phyloP scores from a whole-genome alignment of 1,284 basidiomycete genomes.

The Apiotrichum gracile region DNA sequence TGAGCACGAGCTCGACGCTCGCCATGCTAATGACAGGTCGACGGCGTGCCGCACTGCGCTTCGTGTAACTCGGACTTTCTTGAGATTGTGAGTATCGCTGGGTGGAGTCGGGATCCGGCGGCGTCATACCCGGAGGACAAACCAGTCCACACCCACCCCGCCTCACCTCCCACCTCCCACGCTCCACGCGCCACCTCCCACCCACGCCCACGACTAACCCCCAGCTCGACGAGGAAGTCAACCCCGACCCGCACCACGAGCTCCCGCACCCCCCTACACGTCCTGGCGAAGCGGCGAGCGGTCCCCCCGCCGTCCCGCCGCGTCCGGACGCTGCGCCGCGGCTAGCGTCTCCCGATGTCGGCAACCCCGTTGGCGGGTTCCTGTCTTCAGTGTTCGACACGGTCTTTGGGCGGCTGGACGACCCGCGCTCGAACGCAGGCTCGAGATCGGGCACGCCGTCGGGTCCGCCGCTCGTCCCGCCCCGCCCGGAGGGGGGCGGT shows the following conservation, averaged over 20 bases:
- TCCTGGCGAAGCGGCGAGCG: slow-evolving; percentile 6
- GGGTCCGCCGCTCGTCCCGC: too few relatives aligned
- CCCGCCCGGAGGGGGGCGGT: background rate
- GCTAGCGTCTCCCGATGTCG: too few relatives aligned
- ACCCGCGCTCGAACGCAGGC: too few relatives aligned
- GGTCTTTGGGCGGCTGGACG: slow-evolving; percentile 2
- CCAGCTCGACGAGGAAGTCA: slow-evolving; percentile 39
- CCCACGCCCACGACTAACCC: background rate
- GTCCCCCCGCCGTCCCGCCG: slow-evolving; percentile 4
- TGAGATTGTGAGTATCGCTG: slow-evolving; percentile 31
- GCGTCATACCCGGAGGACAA: background rate
- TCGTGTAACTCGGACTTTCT: slow-evolving; percentile 42
- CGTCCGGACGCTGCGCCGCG: too few relatives aligned
- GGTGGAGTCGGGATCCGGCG: too few relatives aligned
- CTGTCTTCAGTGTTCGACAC: background rate
- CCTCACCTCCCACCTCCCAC: background rate
- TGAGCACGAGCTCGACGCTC: background rate
- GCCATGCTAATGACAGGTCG: slow-evolving; percentile 16
- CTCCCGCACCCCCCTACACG: slow-evolving; percentile 33
- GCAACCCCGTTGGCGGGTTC: slow-evolving; percentile 1
- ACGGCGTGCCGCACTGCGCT: slow-evolving; percentile 34
- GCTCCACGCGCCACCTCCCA: background rate
- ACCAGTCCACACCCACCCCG: background rate
- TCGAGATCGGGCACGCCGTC: too few relatives aligned
- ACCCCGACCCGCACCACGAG: slow-evolving; percentile 40